Evolutionary conservation across 805 yeast genomes (phyloP).

Genomic region (Lipomyces lipofer): DNA sequence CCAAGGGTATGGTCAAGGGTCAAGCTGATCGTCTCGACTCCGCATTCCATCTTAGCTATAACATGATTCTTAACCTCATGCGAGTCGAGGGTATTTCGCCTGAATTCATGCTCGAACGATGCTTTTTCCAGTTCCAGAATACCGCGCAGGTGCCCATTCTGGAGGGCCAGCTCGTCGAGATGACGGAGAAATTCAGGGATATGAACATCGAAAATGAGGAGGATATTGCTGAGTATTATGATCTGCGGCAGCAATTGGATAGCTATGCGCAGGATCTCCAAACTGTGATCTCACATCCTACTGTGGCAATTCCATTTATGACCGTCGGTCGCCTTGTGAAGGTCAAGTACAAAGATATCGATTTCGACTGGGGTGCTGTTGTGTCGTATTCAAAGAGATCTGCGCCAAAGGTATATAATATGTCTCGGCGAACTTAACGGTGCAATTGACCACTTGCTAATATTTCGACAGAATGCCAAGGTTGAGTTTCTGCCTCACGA

Average conservation of each 20-base stretch:
- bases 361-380: conserved; percentile 97
- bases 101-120: conserved; percentile 91
- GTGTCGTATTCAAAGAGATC: conserved; percentile 71
- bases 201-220: conserved; percentile 72
- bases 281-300: conserved; percentile 86
- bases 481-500: conserved; percentile 70
- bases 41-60: conserved; percentile 95
- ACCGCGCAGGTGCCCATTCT: conserved; percentile 85
- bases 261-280: conserved; percentile 73
- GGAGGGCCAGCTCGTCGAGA: conserved; percentile 62
- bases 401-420: conserved; percentile 39
- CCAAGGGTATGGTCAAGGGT: conserved; percentile 99
- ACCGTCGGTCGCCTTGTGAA: conserved; percentile 82
- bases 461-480: too few species aligned
- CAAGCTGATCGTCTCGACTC: conserved; percentile 97
- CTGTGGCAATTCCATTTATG: conserved; percentile 75
- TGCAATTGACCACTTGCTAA: too few species aligned
- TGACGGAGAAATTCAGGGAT: conserved; percentile 50
- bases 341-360: conserved; percentile 40
- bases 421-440: too few species aligned
- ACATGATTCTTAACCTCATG: conserved; percentile 93
- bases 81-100: conserved; percentile 98
- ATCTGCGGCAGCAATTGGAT: conserved; percentile 68
- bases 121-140: conserved; percentile 94
- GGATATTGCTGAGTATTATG: conserved; percentile 77